These are phyloP conservation scores for Mycena pura DNA, from an alignment of 768 basidiomycete species.

Conservation along the genomic window DNA sequence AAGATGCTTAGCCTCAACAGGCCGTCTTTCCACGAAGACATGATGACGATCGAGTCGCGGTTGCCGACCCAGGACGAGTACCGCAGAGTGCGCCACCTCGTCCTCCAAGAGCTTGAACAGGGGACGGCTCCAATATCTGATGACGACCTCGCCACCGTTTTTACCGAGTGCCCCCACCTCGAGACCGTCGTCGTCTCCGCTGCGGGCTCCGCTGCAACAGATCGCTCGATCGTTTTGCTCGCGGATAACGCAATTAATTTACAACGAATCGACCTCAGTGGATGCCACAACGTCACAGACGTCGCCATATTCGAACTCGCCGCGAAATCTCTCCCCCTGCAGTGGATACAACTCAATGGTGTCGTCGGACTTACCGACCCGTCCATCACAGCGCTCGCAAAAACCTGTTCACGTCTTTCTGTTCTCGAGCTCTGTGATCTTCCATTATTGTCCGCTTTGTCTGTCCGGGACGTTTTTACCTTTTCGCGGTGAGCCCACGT, in stretches of 20 bases:
- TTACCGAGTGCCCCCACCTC: slow-evolving; percentile 68
- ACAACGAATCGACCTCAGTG: slow-evolving; percentile 77
- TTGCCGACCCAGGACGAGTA: slow-evolving; percentile 67
- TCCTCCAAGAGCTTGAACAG: slow-evolving; percentile 51
- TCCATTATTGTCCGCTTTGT: slow-evolving; percentile 67
- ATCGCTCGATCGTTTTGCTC: slow-evolving; percentile 70
- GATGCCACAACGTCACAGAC: slow-evolving; percentile 80
- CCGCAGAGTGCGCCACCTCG: slow-evolving; percentile 64
- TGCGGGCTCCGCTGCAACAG: slow-evolving; percentile 70
- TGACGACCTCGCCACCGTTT: slow-evolving; percentile 61
- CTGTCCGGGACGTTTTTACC: slow-evolving; percentile 82
- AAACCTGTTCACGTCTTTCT: slow-evolving; percentile 74
- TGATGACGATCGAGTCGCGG: slow-evolving; percentile 67
- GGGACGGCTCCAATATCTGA: slow-evolving; percentile 50
- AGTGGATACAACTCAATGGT: slow-evolving; percentile 77
- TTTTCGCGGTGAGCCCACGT: slow-evolving; percentile 61
- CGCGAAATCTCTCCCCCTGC: slow-evolving; percentile 67
- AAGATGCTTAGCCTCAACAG: slow-evolving; percentile 22
- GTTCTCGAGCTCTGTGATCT: slow-evolving; percentile 84
- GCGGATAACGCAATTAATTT: slow-evolving; percentile 69
- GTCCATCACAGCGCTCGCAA: slow-evolving; percentile 72
- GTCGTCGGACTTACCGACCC: slow-evolving; percentile 66
- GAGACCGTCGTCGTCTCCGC: slow-evolving; percentile 72
- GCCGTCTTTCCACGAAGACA: slow-evolving; percentile 56
- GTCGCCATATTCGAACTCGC: slow-evolving; percentile 78